Evolutionary conservation across 2,329 filamentous ascomycete genomes (phyloP), one percentile per base, ranked within the genome.

Genomic region (Ustulina deusta): DNA sequence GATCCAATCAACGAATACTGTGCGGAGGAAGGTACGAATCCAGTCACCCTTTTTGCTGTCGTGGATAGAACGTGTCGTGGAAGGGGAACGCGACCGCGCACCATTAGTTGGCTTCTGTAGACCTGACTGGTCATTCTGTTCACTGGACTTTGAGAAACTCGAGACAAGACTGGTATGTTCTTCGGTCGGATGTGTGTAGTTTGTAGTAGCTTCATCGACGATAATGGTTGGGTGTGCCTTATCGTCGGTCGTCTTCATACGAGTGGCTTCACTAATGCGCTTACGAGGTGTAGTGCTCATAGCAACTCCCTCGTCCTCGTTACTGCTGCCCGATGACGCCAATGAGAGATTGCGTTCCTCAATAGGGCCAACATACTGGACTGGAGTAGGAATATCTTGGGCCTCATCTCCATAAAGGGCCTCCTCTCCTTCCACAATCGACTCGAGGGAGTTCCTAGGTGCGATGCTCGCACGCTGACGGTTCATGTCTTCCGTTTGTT

Each of bases 1-100:
- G 15, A 83, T 74, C 77, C 78, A 80, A 57, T 81, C 80, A 49
- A 81, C 78, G 67, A 83, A 79, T 1, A 82, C 57, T 3, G 79
- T 66, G 36, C 71, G 75, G 55, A 82, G 71, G 61, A 82, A 79
- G 10, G 75, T 71, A 34, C 70, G 69, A 22, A 83, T 70, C 81
- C 80, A 76, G 38, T 63, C 61, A n/a, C 60, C 38, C 20, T 59
- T 54, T 10, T 60, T 60, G 20, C 61, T 61, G 9, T 58, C 48
- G 32, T 27, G 61, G 17, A 60, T 64, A 36, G 65, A 44, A 38
- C 65, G 66, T 3, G 40, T 44, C 15, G 73, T 54, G 20, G 69
- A 56, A 44, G 69, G 61, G 27, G 70, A 69, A 56, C 17, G 55
- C 51, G 71, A 59, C 27, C 58, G 68, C 58, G 70, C 66, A 60